These are phyloP conservation scores for Kodamaea kaohsiungensis DNA, from an alignment of 805 yeast species.

Conservation along the genomic window DNA sequence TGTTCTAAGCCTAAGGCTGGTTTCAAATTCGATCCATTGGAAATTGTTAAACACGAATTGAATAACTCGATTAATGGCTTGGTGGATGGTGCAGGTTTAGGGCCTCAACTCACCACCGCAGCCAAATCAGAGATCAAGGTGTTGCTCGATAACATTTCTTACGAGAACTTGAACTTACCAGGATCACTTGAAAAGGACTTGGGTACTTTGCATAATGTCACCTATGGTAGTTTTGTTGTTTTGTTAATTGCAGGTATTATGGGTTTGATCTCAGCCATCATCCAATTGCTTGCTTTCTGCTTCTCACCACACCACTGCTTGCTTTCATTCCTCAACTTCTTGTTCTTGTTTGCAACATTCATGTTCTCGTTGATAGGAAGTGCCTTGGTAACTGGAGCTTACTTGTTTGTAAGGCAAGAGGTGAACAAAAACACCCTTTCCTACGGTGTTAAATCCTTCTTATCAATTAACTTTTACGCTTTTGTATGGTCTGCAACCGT, in stretches of 20 bases:
- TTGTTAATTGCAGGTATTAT: slow-evolving; percentile 30
- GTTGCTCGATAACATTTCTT: slow-evolving; percentile 23
- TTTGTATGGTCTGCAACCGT: slow-evolving; percentile 65
- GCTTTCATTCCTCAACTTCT: slow-evolving; percentile 46
- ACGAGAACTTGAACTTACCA: slow-evolving; percentile 51
- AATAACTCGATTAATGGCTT: slow-evolving; percentile 24
- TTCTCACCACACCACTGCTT: slow-evolving; percentile 45
- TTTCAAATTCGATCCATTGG: slow-evolving; percentile 57
- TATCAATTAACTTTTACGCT: slow-evolving; percentile 56
- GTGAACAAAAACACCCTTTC: slow-evolving; percentile 49
- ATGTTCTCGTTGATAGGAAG: slow-evolving; percentile 48
- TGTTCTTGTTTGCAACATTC: slow-evolving; percentile 46
- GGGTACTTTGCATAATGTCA: slow-evolving; percentile 44
- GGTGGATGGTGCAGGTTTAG: slow-evolving; percentile 25
- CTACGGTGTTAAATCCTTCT: slow-evolving; percentile 56
- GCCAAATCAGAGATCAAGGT: slow-evolving; percentile 20
- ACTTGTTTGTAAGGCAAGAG: slow-evolving; percentile 45
- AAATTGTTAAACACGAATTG: slow-evolving; percentile 34
- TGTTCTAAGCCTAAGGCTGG: slow-evolving; percentile 59
- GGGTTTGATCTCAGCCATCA: slow-evolving; percentile 49
- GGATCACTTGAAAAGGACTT: slow-evolving; percentile 49
- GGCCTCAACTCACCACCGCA: slow-evolving; percentile 15
- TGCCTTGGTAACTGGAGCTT: slow-evolving; percentile 67
- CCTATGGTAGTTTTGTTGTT: slow-evolving; percentile 56
- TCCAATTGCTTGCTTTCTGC: slow-evolving; percentile 44